These are phyloP conservation scores for Zostera marina DNA, from an alignment of 116 monocot species.

Conservation along the genomic window DNA sequence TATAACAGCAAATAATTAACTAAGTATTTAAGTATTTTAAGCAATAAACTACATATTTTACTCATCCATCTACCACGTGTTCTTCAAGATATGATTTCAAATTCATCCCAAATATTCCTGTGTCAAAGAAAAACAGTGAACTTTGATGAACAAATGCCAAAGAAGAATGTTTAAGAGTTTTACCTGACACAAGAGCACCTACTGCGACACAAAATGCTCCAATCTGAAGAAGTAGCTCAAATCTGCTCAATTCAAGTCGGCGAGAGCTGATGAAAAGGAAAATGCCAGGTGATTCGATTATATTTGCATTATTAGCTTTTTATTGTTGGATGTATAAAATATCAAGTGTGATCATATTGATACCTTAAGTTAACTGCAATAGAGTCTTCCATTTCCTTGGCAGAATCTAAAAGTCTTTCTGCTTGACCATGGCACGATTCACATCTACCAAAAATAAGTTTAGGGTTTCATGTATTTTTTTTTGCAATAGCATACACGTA, in stretches of 20 bases:
- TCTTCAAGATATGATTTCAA: constrained; percentile 87
- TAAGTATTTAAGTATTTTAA: background rate
- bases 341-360: constrained; percentile 1
- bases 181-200: constrained; percentile 89
- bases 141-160: background rate
- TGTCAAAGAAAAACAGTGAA: constrained; percentile 2
- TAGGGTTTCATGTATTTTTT: background rate
- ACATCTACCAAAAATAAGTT: constrained; percentile 34
- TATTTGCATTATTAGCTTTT: background rate
- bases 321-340: background rate
- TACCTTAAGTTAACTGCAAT: constrained; percentile 95
- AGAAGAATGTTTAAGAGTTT: background rate
- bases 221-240: constrained; percentile 66
- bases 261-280: constrained; percentile 51
- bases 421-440: constrained; percentile 99
- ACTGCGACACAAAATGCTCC: constrained; percentile 99
- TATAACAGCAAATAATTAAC: background rate
- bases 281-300: background rate
- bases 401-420: constrained; percentile 91
- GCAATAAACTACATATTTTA: background rate
- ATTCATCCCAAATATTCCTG: constrained; percentile 97
- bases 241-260: constrained; percentile 71
- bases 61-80: constrained; percentile 28
- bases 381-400: constrained; percentile 99
- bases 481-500: no score